These are phyloP conservation scores for Harringtonia lauricola DNA, from an alignment of 2,329 filamentous ascomycete species.

Conservation along the genomic window DNA sequence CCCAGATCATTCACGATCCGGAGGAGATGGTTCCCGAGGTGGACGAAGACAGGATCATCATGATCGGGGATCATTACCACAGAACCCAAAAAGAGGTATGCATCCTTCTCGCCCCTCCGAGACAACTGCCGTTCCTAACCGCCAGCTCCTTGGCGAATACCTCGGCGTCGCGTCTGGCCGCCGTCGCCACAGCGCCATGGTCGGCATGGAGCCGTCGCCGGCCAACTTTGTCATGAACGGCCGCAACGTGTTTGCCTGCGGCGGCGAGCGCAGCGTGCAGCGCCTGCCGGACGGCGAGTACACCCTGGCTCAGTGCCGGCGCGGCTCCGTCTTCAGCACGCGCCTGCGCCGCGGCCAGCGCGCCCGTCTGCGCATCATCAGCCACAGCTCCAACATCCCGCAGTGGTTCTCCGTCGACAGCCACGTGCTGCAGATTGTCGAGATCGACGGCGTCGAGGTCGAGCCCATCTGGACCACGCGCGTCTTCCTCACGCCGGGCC, in stretches of 20 bases:
- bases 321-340: constrained; percentile 1
- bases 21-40: constrained; percentile 34
- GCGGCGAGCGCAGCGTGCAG: not conserved
- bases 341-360: not conserved
- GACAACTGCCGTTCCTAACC: not conserved
- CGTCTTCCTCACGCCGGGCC: constrained; percentile 27
- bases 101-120: constrained; percentile 33
- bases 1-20: constrained; percentile 46
- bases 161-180: not conserved
- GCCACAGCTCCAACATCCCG: constrained; percentile 59
- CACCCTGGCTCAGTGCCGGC: not conserved
- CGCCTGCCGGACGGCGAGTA: not conserved
- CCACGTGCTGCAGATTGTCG: constrained; percentile 46
- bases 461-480: constrained; percentile 30
- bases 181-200: constrained; percentile 9
- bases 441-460: constrained; percentile 59
- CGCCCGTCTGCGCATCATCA: constrained; percentile 52
- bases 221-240: constrained; percentile 30
- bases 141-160: not conserved
- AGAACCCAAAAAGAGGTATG: constrained; percentile 54
- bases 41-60: constrained; percentile 48
- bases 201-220: constrained; percentile 27
- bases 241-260: constrained; percentile 24
- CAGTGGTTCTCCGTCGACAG: constrained; percentile 62
- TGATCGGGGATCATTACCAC: constrained; percentile 67